Conservation (phyloP, 2,329 filamentous ascomycete genomes). For the Alternaria novae-zelandiae region DNA sequence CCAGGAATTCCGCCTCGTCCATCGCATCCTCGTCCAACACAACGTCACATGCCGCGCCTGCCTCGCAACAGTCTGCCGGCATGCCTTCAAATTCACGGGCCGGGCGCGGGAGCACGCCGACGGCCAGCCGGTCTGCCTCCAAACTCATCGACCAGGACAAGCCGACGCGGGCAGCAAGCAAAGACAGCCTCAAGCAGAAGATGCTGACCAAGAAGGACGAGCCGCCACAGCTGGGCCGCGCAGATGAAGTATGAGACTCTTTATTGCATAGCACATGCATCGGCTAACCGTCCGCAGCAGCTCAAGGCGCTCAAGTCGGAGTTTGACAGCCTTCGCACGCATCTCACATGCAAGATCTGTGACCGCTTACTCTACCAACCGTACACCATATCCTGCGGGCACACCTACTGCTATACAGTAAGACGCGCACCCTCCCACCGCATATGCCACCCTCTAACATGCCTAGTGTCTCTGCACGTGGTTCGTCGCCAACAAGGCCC, state of each 20-base stretch:
- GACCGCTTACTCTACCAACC: constrained; percentile 73
- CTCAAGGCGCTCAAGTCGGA: constrained; percentile 54
- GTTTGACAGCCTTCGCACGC: constrained; percentile 65
- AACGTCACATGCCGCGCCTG: constrained; percentile 27
- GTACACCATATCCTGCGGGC: constrained; percentile 71
- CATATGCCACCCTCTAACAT: constrained; percentile 25
- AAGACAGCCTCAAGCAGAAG: constrained; percentile 50
- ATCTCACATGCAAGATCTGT: constrained; percentile 73
- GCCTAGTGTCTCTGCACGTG: constrained; percentile 63
- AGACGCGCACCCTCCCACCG: constrained; percentile 34
- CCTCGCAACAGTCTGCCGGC: constrained; percentile 22
- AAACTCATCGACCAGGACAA: constrained; percentile 40
- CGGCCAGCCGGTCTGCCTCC: constrained; percentile 34
- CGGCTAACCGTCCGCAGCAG: constrained; percentile 44
- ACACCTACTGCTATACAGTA: constrained; percentile 74
- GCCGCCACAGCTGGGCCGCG: constrained; percentile 36
- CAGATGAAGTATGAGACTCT: constrained; percentile 42
- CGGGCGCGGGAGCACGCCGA: constrained; percentile 35
- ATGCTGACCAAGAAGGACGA: constrained; percentile 45
- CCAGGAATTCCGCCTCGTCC: constrained; percentile 37
- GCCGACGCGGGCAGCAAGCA: constrained; percentile 42
- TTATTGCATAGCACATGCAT: neutral
- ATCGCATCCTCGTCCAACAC: constrained; percentile 36
- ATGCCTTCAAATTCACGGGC: constrained; percentile 38
- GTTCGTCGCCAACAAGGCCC: constrained; percentile 60